Base-by-base conservation (phyloP, 2,329 filamentous ascomycete species). In the Westerdykella ornata region DNA sequence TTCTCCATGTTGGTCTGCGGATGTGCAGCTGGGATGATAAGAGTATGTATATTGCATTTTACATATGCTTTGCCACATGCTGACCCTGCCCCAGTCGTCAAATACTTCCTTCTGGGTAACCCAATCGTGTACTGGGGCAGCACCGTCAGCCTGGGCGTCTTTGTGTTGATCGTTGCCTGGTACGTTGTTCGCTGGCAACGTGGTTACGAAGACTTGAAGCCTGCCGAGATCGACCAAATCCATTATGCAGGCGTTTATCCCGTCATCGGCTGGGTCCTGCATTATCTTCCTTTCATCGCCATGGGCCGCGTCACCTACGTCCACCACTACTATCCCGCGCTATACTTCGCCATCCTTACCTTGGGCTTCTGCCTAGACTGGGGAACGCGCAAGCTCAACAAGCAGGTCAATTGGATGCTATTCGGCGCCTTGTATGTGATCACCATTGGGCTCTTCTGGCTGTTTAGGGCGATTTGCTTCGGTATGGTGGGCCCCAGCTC, bases 281-380 rank as follows among this genome's bases (percentile, higher is more conserved):
- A 98, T 71, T 98, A 96, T 66, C 71, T 95, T 48, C 92, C 92
- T 1, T 98, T 97, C 68, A 80, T 95, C 58, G 81, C 92, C 61
- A 98, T 98, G 94, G 92, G 88, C 9, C 87, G 92, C 75, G 92
- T 98, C 46, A 98, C 92, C 13, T 98, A 98, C 61, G 92, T 98
- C 41, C 92, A 98, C 68, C 92, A 98, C 72, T 98, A 98, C 75
- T 98, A 97, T 68, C 92, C 92, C 9, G 92, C 92, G 8, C 79
- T 98, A 9, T 98, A 97, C 74, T 98, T 97, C 66, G 89, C 92
- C 56, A 95, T 98, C 51, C 73, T 98, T 35, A 80, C 79, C 13
- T 80, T 89, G 47, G 90, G 89, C 40, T 98, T 98, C 76, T 77
- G 88, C 53, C 70, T 85, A 41, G 88, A 97, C 67, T 97, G 87